Percentiles rank a stretch among this genome's conserved stretches.
Evolutionary conservation across 768 basidiomycete genomes (phyloP).

Genomic region (Leccinum obscurum): DNA sequence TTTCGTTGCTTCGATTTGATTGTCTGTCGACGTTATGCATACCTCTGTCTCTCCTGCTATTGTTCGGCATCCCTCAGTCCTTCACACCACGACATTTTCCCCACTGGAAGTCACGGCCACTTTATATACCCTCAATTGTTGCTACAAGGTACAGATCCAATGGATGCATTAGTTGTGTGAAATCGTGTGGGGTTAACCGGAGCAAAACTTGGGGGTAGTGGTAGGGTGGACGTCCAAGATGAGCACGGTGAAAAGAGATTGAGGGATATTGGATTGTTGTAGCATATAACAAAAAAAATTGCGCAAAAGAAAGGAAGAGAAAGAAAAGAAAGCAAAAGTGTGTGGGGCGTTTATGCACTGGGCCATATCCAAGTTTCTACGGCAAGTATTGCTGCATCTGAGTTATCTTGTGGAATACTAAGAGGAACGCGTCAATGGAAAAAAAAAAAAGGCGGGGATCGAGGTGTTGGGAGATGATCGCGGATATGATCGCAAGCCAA

Average conservation of each 20-base stretch:
- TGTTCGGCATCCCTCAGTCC: slow-evolving; percentile 9
- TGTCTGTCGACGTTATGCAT: slow-evolving; percentile 10
- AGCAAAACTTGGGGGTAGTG: slow-evolving; percentile 5
- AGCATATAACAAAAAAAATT: slow-evolving; percentile 2
- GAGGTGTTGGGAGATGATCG: not conserved
- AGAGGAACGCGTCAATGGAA: not conserved
- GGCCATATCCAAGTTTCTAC: slow-evolving; percentile 83
- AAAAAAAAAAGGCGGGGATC: not conserved
- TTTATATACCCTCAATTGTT: slow-evolving; percentile 41
- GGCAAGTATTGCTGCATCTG: slow-evolving; percentile 59
- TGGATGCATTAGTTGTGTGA: slow-evolving; percentile 37
- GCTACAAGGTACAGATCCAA: slow-evolving; percentile 40
- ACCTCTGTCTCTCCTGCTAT: slow-evolving; percentile 8
- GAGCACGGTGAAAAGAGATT: not conserved
- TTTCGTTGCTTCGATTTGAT: not conserved
- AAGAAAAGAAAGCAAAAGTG: not conserved
- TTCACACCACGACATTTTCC: slow-evolving; percentile 7
- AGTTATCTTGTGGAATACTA: slow-evolving; percentile 68
- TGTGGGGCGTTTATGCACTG: slow-evolving; percentile 9
- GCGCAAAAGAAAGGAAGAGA: not conserved
- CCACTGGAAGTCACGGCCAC: slow-evolving; percentile 26
- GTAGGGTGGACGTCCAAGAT: not conserved
- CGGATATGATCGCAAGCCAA: too few species aligned
- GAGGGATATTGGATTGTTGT: slow-evolving; percentile 22
- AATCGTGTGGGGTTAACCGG: slow-evolving; percentile 19